A percentile compares a stretch with the other conserved stretches of the same genome.
phyloP scores from a whole-genome alignment of 176 grass and related monocot species.

The Ensete ventricosum region DNA sequence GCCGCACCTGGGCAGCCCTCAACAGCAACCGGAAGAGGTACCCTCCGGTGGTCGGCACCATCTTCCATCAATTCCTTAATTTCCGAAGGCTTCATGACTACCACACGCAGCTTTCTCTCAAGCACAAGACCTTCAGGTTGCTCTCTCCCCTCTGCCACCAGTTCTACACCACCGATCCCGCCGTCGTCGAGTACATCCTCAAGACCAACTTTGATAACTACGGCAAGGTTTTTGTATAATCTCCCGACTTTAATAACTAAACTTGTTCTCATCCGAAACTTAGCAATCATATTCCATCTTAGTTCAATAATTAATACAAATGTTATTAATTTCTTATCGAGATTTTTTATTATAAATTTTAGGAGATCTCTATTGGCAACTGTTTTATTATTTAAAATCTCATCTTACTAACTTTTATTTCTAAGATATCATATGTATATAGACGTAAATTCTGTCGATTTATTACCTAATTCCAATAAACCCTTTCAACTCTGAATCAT shows the following conservation, averaged over 20 bases:
- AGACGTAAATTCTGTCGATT: no score
- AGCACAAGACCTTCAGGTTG: constrained; percentile 62
- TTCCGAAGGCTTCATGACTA: constrained; percentile 43
- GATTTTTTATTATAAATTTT: no score
- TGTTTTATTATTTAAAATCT: no score
- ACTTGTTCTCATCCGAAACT: not conserved
- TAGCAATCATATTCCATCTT: no score
- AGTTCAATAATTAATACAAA: no score
- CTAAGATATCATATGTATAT: no score
- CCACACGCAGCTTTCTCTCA: constrained; percentile 30
- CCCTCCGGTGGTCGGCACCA: constrained; percentile 50
- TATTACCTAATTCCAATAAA: no score
- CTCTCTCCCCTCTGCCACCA: constrained; percentile 44
- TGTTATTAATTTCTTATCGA: no score
- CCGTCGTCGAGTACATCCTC: constrained; percentile 67
- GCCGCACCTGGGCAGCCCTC: not conserved
- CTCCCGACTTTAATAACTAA: not conserved
- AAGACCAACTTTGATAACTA: constrained; percentile 83
- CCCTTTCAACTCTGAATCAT: no score
- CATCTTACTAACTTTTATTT: no score
- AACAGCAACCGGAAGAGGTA: constrained; percentile 10
- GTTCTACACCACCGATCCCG: constrained; percentile 60
- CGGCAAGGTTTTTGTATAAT: constrained; percentile 34
- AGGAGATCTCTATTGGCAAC: no score
- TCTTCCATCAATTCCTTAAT: constrained; percentile 47